Evolutionary conservation across 441 rosid genomes (phyloP).

Genomic region (Euphorbia schlechtendalii): DNA sequence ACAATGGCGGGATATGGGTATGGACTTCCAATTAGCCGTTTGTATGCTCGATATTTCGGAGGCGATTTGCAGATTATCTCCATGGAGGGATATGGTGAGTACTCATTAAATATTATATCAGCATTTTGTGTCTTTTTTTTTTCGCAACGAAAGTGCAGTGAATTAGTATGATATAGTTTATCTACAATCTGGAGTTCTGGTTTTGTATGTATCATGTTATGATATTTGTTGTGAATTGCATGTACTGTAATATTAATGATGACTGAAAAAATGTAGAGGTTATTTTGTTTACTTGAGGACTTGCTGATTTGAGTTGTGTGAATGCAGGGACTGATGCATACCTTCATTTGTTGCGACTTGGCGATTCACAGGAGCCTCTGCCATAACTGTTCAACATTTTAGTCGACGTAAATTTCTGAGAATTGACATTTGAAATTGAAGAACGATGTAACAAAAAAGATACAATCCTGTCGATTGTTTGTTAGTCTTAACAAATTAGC

Average conservation of each 20-base stretch:
- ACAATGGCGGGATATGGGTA: conserved; percentile 97
- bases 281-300: not conserved
- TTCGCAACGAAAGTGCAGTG: no score
- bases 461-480: not conserved
- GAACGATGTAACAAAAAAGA: not conserved
- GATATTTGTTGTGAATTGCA: no score
- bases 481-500: conserved; percentile 9
- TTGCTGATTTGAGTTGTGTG: not conserved
- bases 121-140: no score
- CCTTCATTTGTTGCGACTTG: conserved; percentile 72
- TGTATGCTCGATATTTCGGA: conserved; percentile 90
- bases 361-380: conserved; percentile 82
- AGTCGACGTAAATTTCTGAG: not conserved
- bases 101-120: not conserved
- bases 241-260: no score
- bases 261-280: no score
- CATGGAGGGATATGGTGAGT: conserved; percentile 99
- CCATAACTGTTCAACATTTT: conserved; percentile 15
- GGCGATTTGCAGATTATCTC: conserved; percentile 93
- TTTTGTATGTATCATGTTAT: no score
- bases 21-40: conserved; percentile 88
- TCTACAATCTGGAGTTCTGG: no score
- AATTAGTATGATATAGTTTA: no score
- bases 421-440: not conserved
- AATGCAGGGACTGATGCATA: conserved; percentile 83